Base-by-base conservation (phyloP, 305 asterid species). In the Solanum hybrid region DNA sequence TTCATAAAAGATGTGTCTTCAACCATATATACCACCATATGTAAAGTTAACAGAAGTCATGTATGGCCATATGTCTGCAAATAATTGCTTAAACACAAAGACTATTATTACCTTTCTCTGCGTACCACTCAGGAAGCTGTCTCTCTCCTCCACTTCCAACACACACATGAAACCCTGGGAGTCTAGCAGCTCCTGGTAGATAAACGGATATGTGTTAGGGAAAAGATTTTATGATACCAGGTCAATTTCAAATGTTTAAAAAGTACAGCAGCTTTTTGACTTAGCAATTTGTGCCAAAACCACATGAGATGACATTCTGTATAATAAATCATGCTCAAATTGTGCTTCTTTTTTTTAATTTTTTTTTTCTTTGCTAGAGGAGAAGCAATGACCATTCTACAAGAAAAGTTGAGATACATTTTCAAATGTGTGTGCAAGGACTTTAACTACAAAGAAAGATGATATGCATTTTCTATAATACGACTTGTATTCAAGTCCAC, bases 131-230 rank as follows among this genome's bases (percentile, higher is more conserved):
- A n/a, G 99, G 99, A 89, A 95, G 97, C 64, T 92, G 95, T 92
- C 97, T 94, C 95, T 97, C 99, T 92, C 99, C 99, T 71, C 99
- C 99, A 95, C 99, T 94, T 92, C 99, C 99, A 94, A 97, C 99
- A 89, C 98, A 96, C 16, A 91, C 94, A 89, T 97, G 99, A 92
- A 97, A 97, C 85, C 99, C 99, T 36, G 99, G 99, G 90, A 97
- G 97, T 89, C 99, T 96, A 37, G 99, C 99, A 90, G 99, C 94
- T 89, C 98, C 99, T 97, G 94, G 35, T 57, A 85, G 90, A 90
- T 89, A 86, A 90, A 87, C 0, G 87, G 73, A 64, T 28, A 74
- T 88, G 57, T 92, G 87, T 90, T 80, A 46, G 67, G 69, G 39
- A 16, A 34, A 51, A 33, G 42, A 12, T 51, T 57, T 85, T 57